Evolutionary conservation across 805 yeast genomes (phyloP).

Genomic region (Lipomyces oligophaga): DNA sequence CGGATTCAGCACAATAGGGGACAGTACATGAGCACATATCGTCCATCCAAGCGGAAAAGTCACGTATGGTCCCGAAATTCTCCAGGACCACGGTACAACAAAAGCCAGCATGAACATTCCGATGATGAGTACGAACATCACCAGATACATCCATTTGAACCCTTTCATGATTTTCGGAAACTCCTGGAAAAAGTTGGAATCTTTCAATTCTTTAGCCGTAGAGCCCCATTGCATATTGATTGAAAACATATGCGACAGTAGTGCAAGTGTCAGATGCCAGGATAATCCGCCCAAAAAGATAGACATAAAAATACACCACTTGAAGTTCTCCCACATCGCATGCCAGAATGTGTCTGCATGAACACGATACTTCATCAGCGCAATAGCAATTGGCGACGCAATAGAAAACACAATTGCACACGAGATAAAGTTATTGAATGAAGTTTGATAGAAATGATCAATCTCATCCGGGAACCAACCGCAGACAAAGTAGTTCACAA

Average conservation of each 20-base stretch:
- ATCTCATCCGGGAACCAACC: conserved; percentile 9
- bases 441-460: conserved; percentile 11
- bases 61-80: background rate
- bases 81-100: conserved; percentile 12
- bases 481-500: conserved; percentile 9
- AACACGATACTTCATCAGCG: conserved; percentile 11
- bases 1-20: conserved; percentile 16
- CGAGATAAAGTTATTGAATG: conserved; percentile 12
- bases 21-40: conserved; percentile 3
- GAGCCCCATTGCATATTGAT: conserved; percentile 20
- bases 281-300: conserved; percentile 17
- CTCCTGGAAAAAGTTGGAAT: conserved; percentile 16
- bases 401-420: conserved; percentile 5
- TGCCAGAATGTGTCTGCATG: conserved; percentile 2
- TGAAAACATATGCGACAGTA: conserved; percentile 12
- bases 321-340: conserved; percentile 5
- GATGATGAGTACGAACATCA: background rate
- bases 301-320: conserved; percentile 6
- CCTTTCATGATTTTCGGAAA: conserved; percentile 13
- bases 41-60: conserved; percentile 12
- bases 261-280: conserved; percentile 12
- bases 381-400: conserved; percentile 8
- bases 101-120: conserved; percentile 8
- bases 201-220: conserved; percentile 17
- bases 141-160: conserved; percentile 8